Percentiles rank a stretch among this genome's conserved stretches.
These are phyloP conservation scores for Psilocybe tampanensis DNA, from an alignment of 768 basidiomycete species.

Conservation along the genomic window DNA sequence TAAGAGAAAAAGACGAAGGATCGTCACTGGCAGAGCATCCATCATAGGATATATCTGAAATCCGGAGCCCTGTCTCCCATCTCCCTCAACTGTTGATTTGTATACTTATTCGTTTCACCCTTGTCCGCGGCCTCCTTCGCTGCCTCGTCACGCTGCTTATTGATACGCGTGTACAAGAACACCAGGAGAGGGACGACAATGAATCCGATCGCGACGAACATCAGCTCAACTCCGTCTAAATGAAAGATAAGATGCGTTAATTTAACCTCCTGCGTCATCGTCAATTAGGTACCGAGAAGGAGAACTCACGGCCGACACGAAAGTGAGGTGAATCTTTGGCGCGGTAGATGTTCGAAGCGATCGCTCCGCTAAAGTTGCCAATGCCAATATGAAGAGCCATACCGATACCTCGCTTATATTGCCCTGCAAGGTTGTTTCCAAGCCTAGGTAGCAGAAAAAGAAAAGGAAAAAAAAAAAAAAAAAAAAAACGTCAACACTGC, in stretches of 20 bases:
- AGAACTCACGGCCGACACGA: slow-evolving; percentile 64
- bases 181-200: slow-evolving; percentile 50
- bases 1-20: not conserved
- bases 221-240: slow-evolving; percentile 62
- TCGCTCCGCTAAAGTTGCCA: slow-evolving; percentile 66
- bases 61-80: slow-evolving; percentile 24
- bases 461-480: no score
- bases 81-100: slow-evolving; percentile 34
- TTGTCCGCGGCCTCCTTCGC: slow-evolving; percentile 28
- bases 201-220: slow-evolving; percentile 70
- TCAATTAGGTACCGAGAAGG: not conserved
- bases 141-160: slow-evolving; percentile 48
- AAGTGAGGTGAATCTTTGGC: slow-evolving; percentile 61
- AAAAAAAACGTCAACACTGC: not conserved
- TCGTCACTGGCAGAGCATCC: not conserved
- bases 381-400: slow-evolving; percentile 73
- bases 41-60: slow-evolving; percentile 22
- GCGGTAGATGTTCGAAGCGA: slow-evolving; percentile 66
- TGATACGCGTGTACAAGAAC: slow-evolving; percentile 56
- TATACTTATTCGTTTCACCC: slow-evolving; percentile 36
- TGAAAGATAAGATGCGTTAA: not conserved
- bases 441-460: slow-evolving; percentile 52
- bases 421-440: slow-evolving; percentile 66
- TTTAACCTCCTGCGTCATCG: not conserved
- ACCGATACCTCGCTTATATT: slow-evolving; percentile 70